phyloP scores from a whole-genome alignment of 306 rosid species.

The Quercus bicolor region DNA sequence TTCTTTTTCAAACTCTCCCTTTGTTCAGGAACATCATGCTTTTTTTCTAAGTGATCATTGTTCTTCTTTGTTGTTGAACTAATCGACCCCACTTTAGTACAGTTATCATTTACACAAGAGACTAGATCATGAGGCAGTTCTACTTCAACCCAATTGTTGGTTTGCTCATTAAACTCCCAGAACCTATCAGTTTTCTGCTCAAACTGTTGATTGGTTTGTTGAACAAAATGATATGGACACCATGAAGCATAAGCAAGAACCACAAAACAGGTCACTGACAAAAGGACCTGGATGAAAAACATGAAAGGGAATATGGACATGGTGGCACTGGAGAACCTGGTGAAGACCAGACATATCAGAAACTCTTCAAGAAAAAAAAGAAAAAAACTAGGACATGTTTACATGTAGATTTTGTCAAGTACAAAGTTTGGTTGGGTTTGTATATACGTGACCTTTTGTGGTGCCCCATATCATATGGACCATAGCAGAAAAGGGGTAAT shows the following conservation, averaged over 20 bases:
- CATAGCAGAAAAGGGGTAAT: constrained; percentile 23
- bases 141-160: constrained; percentile 76
- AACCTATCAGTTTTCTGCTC: constrained; percentile 79
- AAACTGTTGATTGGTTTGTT: constrained; percentile 36
- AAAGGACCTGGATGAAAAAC: constrained; percentile 46
- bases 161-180: constrained; percentile 71
- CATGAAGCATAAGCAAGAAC: constrained; percentile 42
- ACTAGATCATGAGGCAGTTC: constrained; percentile 66
- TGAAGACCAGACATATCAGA: constrained; percentile 15
- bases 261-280: constrained; percentile 26
- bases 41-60: constrained; percentile 18
- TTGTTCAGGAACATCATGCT: constrained; percentile 26
- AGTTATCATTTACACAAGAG: constrained; percentile 46
- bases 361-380: constrained; percentile 7
- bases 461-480: constrained; percentile 30
- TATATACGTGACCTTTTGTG: constrained; percentile 9
- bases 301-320: constrained; percentile 51
- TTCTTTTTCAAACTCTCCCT: constrained; percentile 20
- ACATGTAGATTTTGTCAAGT: constrained; percentile 18
- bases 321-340: constrained; percentile 29
- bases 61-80: constrained; percentile 2
- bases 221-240: constrained; percentile 50
- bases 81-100: constrained; percentile 39
- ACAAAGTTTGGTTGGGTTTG: constrained; percentile 17
- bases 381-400: constrained; percentile 15